Percentiles rank a stretch among this genome's conserved stretches.
Evolutionary conservation across 257 asterid genomes (phyloP).

Genomic region (Scutellaria barbata): DNA sequence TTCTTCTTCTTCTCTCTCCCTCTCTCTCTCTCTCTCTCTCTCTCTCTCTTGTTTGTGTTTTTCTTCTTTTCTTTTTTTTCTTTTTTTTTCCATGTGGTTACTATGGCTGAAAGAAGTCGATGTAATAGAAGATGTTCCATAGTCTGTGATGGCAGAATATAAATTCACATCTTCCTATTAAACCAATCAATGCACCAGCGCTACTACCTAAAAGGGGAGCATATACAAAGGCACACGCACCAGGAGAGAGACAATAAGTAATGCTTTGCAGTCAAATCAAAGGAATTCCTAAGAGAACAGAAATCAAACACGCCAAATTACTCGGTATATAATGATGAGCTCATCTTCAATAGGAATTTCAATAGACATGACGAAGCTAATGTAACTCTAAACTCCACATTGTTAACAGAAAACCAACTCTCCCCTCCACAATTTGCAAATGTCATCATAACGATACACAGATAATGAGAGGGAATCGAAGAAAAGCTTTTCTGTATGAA

Average conservation of each 20-base stretch:
- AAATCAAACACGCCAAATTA: not conserved
- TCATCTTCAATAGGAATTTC: not conserved
- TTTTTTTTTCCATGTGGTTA: too few species aligned
- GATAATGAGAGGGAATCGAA: not conserved
- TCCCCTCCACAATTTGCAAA: constrained; percentile 24
- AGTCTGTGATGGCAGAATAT: not conserved
- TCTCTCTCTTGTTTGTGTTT: too few species aligned
- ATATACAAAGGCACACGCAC: not conserved
- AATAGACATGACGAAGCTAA: constrained; percentile 18
- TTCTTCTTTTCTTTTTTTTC: too few species aligned
- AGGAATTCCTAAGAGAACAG: too few species aligned
- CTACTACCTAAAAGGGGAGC: not conserved
- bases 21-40: too few species aligned
- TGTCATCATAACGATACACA: not conserved
- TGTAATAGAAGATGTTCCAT: not conserved
- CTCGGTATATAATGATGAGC: constrained; percentile 9
- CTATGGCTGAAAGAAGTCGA: too few species aligned
- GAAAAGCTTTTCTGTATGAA: constrained; percentile 24
- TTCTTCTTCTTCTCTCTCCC: too few species aligned
- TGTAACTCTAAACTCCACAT: constrained; percentile 20
- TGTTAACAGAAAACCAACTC: constrained; percentile 12
- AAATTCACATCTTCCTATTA: not conserved
- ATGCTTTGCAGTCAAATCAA: too few species aligned
- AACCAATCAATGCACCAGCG: not conserved
- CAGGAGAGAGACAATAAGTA: too few species aligned